Percentiles rank a stretch among this genome's conserved stretches.
Conservation (phyloP, 2,329 filamentous ascomycete genomes). For the Fusarium sp. region DNA sequence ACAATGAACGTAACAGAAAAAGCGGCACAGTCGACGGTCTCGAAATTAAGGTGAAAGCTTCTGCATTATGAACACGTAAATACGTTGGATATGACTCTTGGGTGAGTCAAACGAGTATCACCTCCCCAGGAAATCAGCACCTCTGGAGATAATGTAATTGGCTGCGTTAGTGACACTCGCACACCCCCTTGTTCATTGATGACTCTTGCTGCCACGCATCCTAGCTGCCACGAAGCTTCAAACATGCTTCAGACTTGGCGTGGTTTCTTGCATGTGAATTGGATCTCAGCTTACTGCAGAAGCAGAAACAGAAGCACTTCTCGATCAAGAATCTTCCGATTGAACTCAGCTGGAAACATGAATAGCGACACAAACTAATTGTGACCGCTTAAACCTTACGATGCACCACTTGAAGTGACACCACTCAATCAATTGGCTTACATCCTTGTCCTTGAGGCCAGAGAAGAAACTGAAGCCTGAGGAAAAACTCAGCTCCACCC, state of each 20-base stretch:
- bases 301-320: background rate
- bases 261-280: conserved; percentile 24
- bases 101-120: conserved; percentile 26
- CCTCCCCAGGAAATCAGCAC: conserved; percentile 29
- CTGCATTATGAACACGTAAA: conserved; percentile 34
- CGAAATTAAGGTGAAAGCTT: conserved; percentile 20
- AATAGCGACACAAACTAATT: background rate
- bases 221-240: conserved; percentile 34
- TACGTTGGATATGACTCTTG: conserved; percentile 22
- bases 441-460: conserved; percentile 18
- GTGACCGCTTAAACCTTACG: conserved; percentile 31
- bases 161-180: conserved; percentile 28
- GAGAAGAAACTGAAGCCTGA: conserved; percentile 12
- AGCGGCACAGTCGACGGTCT: conserved; percentile 10
- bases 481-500: conserved; percentile 10
- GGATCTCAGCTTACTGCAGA: background rate
- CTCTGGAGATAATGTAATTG: conserved; percentile 24
- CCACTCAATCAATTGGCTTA: conserved; percentile 26
- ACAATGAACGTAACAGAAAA: background rate
- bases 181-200: conserved; percentile 33
- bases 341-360: background rate
- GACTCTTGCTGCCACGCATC: conserved; percentile 40
- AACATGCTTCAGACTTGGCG: conserved; percentile 1
- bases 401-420: conserved; percentile 34
- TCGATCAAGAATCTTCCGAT: background rate